phyloP scores from a whole-genome alignment of 352 stramenopile genomes.

The Globisporangium recalcitrans region DNA sequence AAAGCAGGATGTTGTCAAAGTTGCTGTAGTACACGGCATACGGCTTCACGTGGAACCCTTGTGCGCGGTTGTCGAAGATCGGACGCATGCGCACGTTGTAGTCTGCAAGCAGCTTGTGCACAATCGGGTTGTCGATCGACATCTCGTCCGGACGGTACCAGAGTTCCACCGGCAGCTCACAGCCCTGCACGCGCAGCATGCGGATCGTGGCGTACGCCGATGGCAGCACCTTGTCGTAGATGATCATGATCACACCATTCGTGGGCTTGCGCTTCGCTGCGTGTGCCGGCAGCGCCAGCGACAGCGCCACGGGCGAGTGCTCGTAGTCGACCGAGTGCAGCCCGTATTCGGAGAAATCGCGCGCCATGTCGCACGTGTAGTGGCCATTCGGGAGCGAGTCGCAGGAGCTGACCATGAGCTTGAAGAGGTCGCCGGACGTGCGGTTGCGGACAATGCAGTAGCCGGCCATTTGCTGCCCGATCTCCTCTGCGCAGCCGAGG shows the following conservation, averaged over 20 bases:
- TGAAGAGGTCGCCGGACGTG: conserved; percentile 72
- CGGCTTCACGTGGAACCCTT: conserved; percentile 79
- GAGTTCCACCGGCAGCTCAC: conserved; percentile 71
- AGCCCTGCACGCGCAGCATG: conserved; percentile 72
- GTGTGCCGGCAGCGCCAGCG: conserved; percentile 49
- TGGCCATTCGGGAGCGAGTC: conserved; percentile 63
- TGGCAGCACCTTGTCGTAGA: conserved; percentile 79
- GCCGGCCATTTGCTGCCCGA: conserved; percentile 66
- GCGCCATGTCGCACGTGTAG: conserved; percentile 79
- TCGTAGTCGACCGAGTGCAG: conserved; percentile 66
- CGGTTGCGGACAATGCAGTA: conserved; percentile 83
- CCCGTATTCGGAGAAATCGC: conserved; percentile 79
- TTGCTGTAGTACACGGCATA: conserved; percentile 85
- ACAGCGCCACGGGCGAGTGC: conserved; percentile 60
- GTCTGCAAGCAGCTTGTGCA: conserved; percentile 57
- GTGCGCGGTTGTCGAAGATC: conserved; percentile 72
- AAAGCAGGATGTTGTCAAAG: conserved; percentile 78
- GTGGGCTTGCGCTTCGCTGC: conserved; percentile 42
- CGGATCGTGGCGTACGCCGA: conserved; percentile 76
- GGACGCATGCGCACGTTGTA: conserved; percentile 75
- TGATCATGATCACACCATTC: conserved; percentile 80
- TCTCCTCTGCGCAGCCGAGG: conserved; percentile 59
- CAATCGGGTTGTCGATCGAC: conserved; percentile 75
- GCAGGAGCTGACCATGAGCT: conserved; percentile 77
- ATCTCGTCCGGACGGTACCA: conserved; percentile 86